Evolutionary conservation across 2,329 filamentous ascomycete genomes (phyloP).

Genomic region (Phyllachora maydis): DNA sequence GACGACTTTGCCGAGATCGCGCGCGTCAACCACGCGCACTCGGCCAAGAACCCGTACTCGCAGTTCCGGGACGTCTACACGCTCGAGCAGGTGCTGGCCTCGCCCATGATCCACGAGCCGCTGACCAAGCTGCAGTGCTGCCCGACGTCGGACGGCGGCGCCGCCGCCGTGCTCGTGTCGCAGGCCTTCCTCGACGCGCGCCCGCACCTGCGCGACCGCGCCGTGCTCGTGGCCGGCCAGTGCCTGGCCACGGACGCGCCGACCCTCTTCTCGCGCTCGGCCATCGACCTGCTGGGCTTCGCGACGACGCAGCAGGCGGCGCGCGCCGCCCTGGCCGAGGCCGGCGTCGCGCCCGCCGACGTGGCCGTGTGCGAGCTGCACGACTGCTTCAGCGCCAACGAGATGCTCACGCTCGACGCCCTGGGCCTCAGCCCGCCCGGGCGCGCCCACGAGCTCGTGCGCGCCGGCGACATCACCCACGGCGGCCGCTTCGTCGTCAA

Average conservation of each 20-base stretch:
- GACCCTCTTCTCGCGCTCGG: slow-evolving; percentile 53
- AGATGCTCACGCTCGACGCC: slow-evolving; percentile 79
- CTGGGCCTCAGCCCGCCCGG: slow-evolving; percentile 60
- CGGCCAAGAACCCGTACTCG: slow-evolving; percentile 85
- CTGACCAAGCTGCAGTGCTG: slow-evolving; percentile 98
- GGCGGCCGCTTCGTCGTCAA: slow-evolving; percentile 72
- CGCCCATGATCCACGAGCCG: slow-evolving; percentile 63
- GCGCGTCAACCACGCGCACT: slow-evolving; percentile 83
- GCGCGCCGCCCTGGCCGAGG: slow-evolving; percentile 50
- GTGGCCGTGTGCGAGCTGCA: slow-evolving; percentile 80
- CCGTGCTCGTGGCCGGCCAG: slow-evolving; percentile 80
- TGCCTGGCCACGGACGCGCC: slow-evolving; percentile 70
- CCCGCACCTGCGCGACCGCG: slow-evolving; percentile 62
- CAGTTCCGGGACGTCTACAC: slow-evolving; percentile 91
- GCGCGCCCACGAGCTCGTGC: slow-evolving; percentile 81
- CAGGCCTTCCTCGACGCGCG: slow-evolving; percentile 72
- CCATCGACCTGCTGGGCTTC: slow-evolving; percentile 80
- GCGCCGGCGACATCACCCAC: slow-evolving; percentile 77
- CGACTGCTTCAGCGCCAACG: slow-evolving; percentile 92
- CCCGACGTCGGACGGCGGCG: slow-evolving; percentile 82
- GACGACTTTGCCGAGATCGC: slow-evolving; percentile 92
- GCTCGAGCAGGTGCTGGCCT: slow-evolving; percentile 56
- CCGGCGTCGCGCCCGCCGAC: slow-evolving; percentile 44
- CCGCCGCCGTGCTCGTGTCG: slow-evolving; percentile 74
- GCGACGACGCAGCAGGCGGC: slow-evolving; percentile 63